Base-by-base conservation (phyloP, 129 eudicot species). In the Artemisia argyi region DNA sequence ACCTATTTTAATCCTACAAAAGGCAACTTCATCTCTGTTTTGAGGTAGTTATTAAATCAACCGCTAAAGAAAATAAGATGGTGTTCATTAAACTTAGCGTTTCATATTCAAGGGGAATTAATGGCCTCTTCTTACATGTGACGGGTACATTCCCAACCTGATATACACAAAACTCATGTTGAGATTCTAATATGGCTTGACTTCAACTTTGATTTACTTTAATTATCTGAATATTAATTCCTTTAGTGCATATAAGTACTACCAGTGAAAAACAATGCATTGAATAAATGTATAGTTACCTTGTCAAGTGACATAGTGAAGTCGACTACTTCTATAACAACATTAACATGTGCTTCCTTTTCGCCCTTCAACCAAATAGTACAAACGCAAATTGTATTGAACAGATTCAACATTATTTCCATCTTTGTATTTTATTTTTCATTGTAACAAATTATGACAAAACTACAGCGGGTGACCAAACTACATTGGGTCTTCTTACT, bases 91-190 rank as follows among this genome's bases (percentile, higher is more conserved):
- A 93, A 97, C 89, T 94, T 79, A 97, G 98, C 1, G 98, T 92
- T 72, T 85, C 89, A 77, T 90, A 87, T 77, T 90, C 96, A 77
- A 94, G 90, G 55, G 92, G 96, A 71, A 84, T 88, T 84, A 94
- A 73, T 69, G 98, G 92, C 72, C 87, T 90, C 84, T 57, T 78
- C 64, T 84, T 85, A 84, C 96, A 90, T 57, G 92, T 80, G 54
- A 90, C 96, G 0, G 98, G 79, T 74, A 94, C 97, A 58, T 86
- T 87, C 47, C 98, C 89, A 75, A 94, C 98, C 97, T 94, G 84
- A 61, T 66, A 84, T 53, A 3, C 22, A 61, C 47, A 68, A 68
- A 30, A 50, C n/a, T 50, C n/a, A n/a, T 50, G 55, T 4, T 30
- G 39, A 30, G 39, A 30, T 30, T 30, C 3, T 30, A 2, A 30